Base-by-base conservation (phyloP, 2,329 filamentous ascomycete species). In the Colletotrichum sp. region DNA sequence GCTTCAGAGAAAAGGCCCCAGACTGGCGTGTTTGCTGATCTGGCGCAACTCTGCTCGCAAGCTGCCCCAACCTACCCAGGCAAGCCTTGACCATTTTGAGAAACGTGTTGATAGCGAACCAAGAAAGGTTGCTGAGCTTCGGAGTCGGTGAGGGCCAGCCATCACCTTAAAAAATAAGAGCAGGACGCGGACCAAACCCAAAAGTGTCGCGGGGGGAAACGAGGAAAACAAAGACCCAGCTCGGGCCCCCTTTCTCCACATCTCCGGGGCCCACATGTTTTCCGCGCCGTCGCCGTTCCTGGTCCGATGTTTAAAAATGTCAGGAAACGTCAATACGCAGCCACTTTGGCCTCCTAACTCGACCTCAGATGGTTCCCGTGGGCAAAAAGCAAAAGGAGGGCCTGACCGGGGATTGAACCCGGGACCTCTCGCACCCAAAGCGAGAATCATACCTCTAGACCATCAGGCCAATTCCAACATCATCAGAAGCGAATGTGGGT, bases 391-490 rank as follows among this genome's bases (percentile, higher is more conserved):
- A 68, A 68, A 68, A 68, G 18, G 1, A 21, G 30, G 66, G 66
- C 44, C 66, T 60, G 66, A 80, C 80, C 81, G 81, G 78, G 81
- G 78, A 80, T 83, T 80, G 82, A 83, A 83, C 82, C 78, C 81
- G 81, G 80, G 82, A 81, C 82, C 82, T 83, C 82, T 82, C 80
- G 80, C 81, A 83, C 81, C 81, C 81, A 82, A 82, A 82, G 81
- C 80, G 80, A 81, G 81, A 82, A 82, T 82, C 81, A 82, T 82
- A 82, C 81, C 80, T 79, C 81, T 82, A 82, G 81, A 82, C 81
- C 81, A 82, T 79, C 78, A 75, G 78, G 77, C 80, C 81, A 18
- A 8, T 44, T 16, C 21, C 7, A 9, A 26, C 32, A n/a, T 15
- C 10, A 39, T 13, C 16, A 21, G 0, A 39, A 39, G 8, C 10